phyloP scores from a whole-genome alignment of 1,284 basidiomycete species.

The Ceratobasidium sp. region DNA sequence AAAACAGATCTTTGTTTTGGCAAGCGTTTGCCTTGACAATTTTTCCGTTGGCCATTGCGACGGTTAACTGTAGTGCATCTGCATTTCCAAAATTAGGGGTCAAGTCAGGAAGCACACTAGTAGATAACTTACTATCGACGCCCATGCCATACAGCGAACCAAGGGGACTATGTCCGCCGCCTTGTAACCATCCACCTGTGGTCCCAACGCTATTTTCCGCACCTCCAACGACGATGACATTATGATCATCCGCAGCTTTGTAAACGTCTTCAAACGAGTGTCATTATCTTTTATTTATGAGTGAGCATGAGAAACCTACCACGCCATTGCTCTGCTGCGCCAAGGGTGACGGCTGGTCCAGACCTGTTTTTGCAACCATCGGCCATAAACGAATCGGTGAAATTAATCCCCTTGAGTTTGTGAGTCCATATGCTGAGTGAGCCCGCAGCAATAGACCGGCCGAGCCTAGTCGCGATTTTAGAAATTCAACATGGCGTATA shows the following conservation, averaged over 20 bases:
- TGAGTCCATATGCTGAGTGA: conserved; percentile 61
- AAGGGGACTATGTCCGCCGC: conserved; percentile 40
- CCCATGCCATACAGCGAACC: conserved; percentile 28
- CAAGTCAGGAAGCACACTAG: not conserved
- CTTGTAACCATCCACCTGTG: conserved; percentile 45
- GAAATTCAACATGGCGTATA: not conserved
- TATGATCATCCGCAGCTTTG: conserved; percentile 33
- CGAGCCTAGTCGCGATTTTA: conserved; percentile 51
- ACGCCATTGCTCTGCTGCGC: conserved; percentile 43
- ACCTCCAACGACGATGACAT: conserved; percentile 35
- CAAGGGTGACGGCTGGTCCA: conserved; percentile 32
- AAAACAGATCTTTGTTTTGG: conserved; percentile 43
- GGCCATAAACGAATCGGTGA: conserved; percentile 33
- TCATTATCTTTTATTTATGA: not conserved
- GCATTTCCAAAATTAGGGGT: not conserved
- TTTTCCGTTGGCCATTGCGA: conserved; percentile 38
- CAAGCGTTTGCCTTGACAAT: conserved; percentile 36
- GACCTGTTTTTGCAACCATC: not conserved
- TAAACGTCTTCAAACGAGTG: conserved; percentile 15
- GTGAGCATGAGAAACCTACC: conserved; percentile 5
- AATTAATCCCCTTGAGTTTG: conserved; percentile 38
- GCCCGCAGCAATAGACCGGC: conserved; percentile 59
- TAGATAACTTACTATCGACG: conserved; percentile 30
- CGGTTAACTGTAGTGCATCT: conserved; percentile 23
- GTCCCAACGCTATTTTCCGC: conserved; percentile 28